These are phyloP conservation scores for Termitomyces sp. DNA, from an alignment of 768 basidiomycete species.

Conservation along the genomic window DNA sequence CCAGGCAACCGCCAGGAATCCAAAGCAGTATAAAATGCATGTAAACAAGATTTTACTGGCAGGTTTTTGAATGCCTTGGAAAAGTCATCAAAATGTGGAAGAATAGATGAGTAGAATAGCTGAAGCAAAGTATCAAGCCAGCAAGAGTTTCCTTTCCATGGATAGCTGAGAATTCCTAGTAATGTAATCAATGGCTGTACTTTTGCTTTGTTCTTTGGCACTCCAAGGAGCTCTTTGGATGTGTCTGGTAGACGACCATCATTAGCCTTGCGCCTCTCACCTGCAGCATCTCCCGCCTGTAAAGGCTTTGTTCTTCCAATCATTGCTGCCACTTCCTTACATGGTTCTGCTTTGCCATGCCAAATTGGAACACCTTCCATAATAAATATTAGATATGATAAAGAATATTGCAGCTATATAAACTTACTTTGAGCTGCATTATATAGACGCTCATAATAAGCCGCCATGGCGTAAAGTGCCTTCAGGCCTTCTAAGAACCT, in stretches of 20 bases:
- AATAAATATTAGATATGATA: too few relatives aligned
- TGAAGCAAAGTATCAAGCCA: neutral
- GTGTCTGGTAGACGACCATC: neutral
- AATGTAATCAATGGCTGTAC: neutral
- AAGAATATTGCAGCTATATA: too few relatives aligned
- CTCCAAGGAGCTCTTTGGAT: neutral
- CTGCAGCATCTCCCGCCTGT: neutral
- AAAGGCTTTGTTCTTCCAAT: neutral
- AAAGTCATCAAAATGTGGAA: neutral
- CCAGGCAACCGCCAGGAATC: neutral
- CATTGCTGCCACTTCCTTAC: neutral
- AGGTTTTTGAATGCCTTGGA: neutral
- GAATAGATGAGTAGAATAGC: neutral
- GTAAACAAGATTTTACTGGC: neutral
- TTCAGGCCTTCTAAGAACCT: conserved; percentile 21
- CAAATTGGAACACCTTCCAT: neutral
- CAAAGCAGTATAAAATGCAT: neutral
- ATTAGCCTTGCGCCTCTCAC: neutral
- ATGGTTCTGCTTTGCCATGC: neutral
- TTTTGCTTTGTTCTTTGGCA: neutral
- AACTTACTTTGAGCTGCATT: neutral
- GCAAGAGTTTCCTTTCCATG: neutral
- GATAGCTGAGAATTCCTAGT: neutral
- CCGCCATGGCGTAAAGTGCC: neutral
- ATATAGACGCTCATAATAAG: neutral